Conservation (phyloP, 208 protist species). For the Hexamita inflata region DNA sequence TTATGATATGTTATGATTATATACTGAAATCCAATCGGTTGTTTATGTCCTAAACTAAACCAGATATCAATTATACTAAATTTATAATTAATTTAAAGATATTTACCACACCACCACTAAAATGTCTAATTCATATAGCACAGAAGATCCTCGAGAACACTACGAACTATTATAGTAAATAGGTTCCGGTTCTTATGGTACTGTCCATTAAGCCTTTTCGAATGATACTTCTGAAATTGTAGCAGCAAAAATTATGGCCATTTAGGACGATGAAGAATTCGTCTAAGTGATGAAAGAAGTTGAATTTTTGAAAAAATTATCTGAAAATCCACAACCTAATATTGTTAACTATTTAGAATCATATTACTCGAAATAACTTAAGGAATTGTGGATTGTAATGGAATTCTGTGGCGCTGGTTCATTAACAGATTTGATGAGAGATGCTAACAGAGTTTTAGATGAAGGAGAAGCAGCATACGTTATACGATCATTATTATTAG, state of each 20-base stretch:
- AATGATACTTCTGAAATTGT: conserved; percentile 14
- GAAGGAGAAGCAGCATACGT: conserved; percentile 53
- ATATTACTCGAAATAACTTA: conserved; percentile 30
- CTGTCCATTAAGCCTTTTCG: conserved; percentile 48
- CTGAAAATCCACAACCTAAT: conserved; percentile 44
- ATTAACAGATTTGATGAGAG: conserved; percentile 60
- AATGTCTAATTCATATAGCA: too few relatives aligned
- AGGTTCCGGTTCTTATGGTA: conserved; percentile 48
- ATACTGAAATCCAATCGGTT: too few relatives aligned
- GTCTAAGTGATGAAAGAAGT: conserved; percentile 48
- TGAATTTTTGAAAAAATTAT: conserved; percentile 38
- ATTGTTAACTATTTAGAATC: conserved; percentile 51
- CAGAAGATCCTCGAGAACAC: conserved; percentile 41
- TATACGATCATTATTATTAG: conserved; percentile 38
- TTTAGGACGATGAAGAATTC: conserved; percentile 32
- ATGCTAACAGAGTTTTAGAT: conserved; percentile 42
- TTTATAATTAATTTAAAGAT: too few relatives aligned
- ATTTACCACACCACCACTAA: too few relatives aligned
- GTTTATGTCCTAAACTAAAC: too few relatives aligned
- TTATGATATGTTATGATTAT: too few relatives aligned
- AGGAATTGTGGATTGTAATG: conserved; percentile 52
- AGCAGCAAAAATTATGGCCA: conserved; percentile 50
- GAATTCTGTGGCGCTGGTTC: conserved; percentile 53
- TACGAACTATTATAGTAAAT: conserved; percentile 45
- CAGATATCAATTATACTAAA: too few relatives aligned